Percentiles rank a stretch among this genome's conserved stretches.
Evolutionary conservation across 2,329 filamentous ascomycete species (phyloP).

Genomic region (Colletotrichum sp.): DNA sequence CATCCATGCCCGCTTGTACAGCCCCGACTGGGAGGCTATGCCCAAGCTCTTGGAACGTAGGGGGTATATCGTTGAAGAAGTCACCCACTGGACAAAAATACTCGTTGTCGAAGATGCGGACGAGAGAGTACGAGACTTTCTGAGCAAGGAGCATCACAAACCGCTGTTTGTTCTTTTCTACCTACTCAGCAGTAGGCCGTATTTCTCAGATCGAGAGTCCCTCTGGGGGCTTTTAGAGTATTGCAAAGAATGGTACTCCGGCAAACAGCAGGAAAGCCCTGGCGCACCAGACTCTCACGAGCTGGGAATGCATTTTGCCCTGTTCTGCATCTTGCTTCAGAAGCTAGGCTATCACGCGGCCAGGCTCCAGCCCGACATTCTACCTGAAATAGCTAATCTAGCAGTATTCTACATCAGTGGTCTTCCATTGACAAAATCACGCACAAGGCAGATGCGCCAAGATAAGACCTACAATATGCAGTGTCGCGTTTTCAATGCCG

Average conservation of each 20-base stretch:
- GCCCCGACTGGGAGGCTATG: not conserved
- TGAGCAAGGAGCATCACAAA: not conserved
- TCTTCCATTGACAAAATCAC: constrained; percentile 21
- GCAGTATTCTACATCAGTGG: constrained; percentile 31
- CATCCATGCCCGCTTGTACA: not conserved
- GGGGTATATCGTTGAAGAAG: not conserved
- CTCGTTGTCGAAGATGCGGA: not conserved
- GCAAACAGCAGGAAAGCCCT: not conserved
- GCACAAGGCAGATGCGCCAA: not conserved
- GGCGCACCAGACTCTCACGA: not conserved
- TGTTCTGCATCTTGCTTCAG: not conserved
- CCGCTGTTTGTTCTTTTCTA: constrained; percentile 16
- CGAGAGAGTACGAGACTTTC: not conserved
- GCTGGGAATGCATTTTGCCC: not conserved
- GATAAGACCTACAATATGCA: constrained; percentile 26
- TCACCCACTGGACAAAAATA: constrained; percentile 8
- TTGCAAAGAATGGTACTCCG: constrained; percentile 4
- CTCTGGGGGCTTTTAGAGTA: constrained; percentile 7
- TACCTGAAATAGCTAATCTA: constrained; percentile 33
- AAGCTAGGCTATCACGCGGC: constrained; percentile 8
- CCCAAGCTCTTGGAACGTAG: not conserved
- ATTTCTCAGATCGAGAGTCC: not conserved
- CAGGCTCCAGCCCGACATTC: constrained; percentile 29
- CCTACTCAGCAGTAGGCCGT: not conserved
- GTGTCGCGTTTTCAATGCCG: constrained; percentile 39